These are phyloP conservation scores for Daldinia sp. DNA, from an alignment of 2,329 filamentous ascomycete species.

Conservation along the genomic window DNA sequence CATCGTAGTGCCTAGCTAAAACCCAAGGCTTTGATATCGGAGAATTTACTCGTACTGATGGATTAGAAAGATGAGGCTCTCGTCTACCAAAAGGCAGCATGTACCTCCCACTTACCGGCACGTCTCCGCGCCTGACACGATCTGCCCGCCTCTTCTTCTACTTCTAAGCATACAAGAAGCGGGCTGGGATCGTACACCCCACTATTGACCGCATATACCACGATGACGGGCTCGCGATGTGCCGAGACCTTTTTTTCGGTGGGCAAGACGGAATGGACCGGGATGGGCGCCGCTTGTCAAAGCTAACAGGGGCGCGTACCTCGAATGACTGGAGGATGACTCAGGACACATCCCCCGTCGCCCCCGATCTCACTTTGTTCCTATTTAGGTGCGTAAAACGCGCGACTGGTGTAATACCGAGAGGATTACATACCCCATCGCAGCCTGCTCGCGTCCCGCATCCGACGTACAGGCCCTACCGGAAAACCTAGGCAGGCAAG, in stretches of 20 bases:
- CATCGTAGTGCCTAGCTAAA: neutral
- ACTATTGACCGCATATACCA: slow-evolving; percentile 5
- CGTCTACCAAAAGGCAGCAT: neutral
- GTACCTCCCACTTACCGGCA: neutral
- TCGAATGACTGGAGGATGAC: slow-evolving; percentile 3
- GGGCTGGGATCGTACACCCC: neutral
- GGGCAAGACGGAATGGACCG: neutral
- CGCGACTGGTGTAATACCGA: neutral
- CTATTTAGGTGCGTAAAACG: neutral
- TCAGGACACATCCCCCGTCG: neutral
- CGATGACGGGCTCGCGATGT: slow-evolving; percentile 8
- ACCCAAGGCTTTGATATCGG: neutral
- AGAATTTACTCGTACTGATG: neutral
- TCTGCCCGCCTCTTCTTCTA: neutral
- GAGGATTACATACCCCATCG: neutral
- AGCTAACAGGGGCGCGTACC: neutral
- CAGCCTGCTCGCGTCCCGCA: neutral
- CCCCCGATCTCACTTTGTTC: neutral
- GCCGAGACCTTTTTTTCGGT: neutral
- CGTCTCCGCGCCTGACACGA: neutral
- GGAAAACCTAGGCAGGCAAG: neutral
- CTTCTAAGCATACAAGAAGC: neutral
- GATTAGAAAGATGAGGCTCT: slow-evolving; percentile 7
- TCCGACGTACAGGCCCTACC: neutral
- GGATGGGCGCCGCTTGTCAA: neutral